These are phyloP conservation scores for Monilinia laxa DNA, from an alignment of 2,329 filamentous ascomycete species.

Conservation along the genomic window DNA sequence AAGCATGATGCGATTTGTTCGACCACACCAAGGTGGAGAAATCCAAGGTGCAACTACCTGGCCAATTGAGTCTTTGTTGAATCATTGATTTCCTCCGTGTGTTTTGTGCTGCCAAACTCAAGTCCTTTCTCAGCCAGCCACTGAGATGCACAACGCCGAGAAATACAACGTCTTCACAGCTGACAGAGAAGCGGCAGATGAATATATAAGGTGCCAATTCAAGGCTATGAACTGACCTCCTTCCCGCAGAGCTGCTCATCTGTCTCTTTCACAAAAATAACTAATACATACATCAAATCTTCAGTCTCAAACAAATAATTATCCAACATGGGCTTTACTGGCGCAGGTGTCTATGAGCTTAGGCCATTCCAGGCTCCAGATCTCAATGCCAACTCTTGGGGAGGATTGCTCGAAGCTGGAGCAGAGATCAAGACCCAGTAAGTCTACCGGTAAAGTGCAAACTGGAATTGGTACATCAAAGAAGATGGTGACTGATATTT, in stretches of 20 bases:
- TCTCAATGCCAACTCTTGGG: conserved; percentile 11
- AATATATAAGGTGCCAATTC: neutral
- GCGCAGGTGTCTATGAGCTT: conserved; percentile 11
- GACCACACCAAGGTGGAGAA: neutral
- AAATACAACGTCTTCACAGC: neutral
- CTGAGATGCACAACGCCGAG: neutral
- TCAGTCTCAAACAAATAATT: neutral
- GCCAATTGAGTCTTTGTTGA: neutral
- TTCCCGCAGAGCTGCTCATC: neutral
- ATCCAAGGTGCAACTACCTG: neutral
- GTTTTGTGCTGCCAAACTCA: neutral
- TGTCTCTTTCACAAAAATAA: neutral
- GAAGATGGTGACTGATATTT: neutral
- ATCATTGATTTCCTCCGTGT: neutral
- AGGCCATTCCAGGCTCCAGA: conserved; percentile 15
- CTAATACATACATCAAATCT: no score
- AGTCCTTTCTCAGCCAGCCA: neutral
- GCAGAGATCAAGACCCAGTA: conserved; percentile 12
- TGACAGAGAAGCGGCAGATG: neutral
- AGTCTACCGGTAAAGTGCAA: neutral
- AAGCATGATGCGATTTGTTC: neutral
- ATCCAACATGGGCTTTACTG: conserved; percentile 10
- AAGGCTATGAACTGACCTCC: neutral
- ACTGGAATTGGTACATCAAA: neutral
- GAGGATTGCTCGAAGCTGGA: neutral